These are phyloP conservation scores for Agaricales sp. DNA, from an alignment of 1,284 basidiomycete genomes.

Conservation along the genomic window DNA sequence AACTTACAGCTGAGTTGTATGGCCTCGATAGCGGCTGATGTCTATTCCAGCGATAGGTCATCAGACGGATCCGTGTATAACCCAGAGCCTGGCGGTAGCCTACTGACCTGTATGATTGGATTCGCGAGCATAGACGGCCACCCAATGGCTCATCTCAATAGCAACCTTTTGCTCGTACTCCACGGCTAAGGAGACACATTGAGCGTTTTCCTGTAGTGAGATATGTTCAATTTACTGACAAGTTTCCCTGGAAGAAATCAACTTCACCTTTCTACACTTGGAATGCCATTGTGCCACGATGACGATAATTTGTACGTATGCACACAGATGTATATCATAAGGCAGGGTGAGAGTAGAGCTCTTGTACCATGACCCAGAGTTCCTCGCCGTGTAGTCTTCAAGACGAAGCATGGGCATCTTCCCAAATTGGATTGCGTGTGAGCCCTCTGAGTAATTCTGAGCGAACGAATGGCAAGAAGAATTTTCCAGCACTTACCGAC, in stretches of 20 bases:
- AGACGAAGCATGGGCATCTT: constrained; percentile 50
- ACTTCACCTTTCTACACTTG: constrained; percentile 15
- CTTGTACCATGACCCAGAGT: constrained; percentile 43
- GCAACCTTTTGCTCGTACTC: constrained; percentile 25
- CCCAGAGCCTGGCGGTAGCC: background rate
- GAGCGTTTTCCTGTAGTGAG: constrained; percentile 17
- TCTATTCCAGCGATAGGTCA: background rate
- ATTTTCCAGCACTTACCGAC: constrained; percentile 29
- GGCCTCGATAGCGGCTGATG: constrained; percentile 25
- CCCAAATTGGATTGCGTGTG: constrained; percentile 56
- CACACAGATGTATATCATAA: constrained; percentile 44
- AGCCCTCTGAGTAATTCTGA: constrained; percentile 15
- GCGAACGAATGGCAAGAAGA: background rate
- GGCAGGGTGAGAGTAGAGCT: constrained; percentile 31
- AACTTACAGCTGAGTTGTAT: constrained; percentile 36
- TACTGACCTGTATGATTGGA: constrained; percentile 25
- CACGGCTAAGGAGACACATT: constrained; percentile 22
- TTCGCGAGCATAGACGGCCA: constrained; percentile 26
- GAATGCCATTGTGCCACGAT: constrained; percentile 37
- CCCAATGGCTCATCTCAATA: constrained; percentile 27
- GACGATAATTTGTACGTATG: constrained; percentile 38
- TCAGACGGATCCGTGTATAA: constrained; percentile 4
- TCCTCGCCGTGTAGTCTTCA: constrained; percentile 48
- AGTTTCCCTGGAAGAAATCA: constrained; percentile 1
- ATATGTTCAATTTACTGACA: constrained; percentile 5